These are phyloP conservation scores for Phellopilus nigrolimitatus DNA, from an alignment of 1,284 basidiomycete species.

Conservation along the genomic window DNA sequence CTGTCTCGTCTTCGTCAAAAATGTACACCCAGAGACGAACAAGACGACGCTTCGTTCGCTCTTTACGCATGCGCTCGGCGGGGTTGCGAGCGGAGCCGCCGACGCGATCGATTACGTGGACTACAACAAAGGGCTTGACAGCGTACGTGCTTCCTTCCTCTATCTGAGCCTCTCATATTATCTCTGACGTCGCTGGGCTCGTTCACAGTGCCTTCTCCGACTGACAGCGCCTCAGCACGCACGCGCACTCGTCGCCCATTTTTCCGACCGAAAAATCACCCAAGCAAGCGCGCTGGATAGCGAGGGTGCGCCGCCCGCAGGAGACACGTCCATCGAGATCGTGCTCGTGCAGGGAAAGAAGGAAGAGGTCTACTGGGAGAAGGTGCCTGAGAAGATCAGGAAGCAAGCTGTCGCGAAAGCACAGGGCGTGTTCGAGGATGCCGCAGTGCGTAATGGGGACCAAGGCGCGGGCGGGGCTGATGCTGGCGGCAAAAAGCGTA, in stretches of 20 bases:
- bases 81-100: no score
- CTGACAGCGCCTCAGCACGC: conserved; percentile 49
- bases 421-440: neutral
- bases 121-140: conserved; percentile 70
- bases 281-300: conserved; percentile 52
- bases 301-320: conserved; percentile 26
- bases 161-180: conserved; percentile 1
- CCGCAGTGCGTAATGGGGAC: neutral
- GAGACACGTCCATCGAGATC: conserved; percentile 32
- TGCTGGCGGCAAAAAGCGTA: neutral
- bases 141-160: conserved; percentile 37
- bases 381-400: conserved; percentile 67
- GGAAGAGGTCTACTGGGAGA: conserved; percentile 73
- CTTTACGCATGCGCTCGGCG: conserved; percentile 41
- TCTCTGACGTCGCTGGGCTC: neutral
- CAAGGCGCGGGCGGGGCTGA: neutral
- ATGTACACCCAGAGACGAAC: conserved; percentile 68
- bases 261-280: conserved; percentile 31
- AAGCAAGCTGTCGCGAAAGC: conserved; percentile 54
- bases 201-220: conserved; percentile 64
- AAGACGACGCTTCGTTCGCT: conserved; percentile 67
- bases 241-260: conserved; percentile 42
- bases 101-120: conserved; percentile 67
- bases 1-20: conserved; percentile 64
- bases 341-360: conserved; percentile 57